Evolutionary conservation across 192 early-diverging fungal species (phyloP).

Genomic region (Diversispora eburnea): DNA sequence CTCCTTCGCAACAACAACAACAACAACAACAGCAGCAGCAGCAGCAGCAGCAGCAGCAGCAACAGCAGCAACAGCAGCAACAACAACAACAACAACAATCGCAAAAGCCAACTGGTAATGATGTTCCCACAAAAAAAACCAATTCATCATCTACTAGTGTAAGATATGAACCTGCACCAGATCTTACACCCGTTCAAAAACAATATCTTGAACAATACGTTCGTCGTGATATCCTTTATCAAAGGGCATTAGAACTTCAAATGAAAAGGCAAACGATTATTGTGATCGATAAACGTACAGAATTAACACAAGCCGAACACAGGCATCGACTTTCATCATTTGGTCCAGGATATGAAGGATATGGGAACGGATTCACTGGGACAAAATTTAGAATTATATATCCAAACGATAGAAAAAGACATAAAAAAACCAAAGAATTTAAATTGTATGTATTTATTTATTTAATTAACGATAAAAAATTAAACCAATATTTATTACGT

Average conservation of each 20-base stretch:
- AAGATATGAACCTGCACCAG: slow-evolving; percentile 33
- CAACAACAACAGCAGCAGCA: too few species aligned
- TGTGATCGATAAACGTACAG: slow-evolving; percentile 41
- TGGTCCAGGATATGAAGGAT: slow-evolving; percentile 60
- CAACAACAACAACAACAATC: neutral
- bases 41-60: too few species aligned
- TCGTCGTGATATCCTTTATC: slow-evolving; percentile 44
- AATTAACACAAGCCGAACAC: slow-evolving; percentile 38
- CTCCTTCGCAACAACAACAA: neutral
- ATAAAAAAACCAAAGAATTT: slow-evolving; percentile 45
- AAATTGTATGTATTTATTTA: slow-evolving; percentile 42
- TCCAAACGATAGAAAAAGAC: slow-evolving; percentile 46
- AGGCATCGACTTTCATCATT: slow-evolving; percentile 37
- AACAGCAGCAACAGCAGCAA: neutral
- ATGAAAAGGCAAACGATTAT: slow-evolving; percentile 43
- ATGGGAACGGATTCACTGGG: slow-evolving; percentile 52
- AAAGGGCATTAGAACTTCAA: slow-evolving; percentile 49
- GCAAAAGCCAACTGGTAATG: neutral
- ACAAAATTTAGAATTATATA: slow-evolving; percentile 42
- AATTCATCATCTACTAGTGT: neutral
- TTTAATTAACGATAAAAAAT: neutral
- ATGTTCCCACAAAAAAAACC: neutral
- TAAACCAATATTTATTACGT: neutral
- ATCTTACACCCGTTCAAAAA: slow-evolving; percentile 35
- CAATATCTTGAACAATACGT: slow-evolving; percentile 42